Evolutionary conservation across 2,329 filamentous ascomycete genomes (phyloP).

Genomic region (Mariannaea sp.): DNA sequence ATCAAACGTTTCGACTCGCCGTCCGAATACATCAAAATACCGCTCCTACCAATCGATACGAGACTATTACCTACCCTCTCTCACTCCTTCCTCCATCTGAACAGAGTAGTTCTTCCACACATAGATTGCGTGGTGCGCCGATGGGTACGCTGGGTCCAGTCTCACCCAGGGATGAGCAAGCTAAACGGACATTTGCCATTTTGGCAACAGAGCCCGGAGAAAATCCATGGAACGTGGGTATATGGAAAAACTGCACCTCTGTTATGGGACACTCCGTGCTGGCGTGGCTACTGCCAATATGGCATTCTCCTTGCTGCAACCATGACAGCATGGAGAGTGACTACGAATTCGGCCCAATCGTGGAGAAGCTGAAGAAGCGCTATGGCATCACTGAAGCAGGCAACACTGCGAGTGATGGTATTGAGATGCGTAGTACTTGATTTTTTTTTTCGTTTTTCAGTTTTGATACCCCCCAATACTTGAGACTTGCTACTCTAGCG

Average conservation of each 20-base stretch:
- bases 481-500: not conserved
- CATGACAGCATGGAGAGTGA: conserved; percentile 70
- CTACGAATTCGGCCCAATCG: conserved; percentile 67
- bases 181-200: conserved; percentile 76
- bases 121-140: conserved; percentile 11
- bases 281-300: conserved; percentile 83
- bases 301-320: conserved; percentile 72
- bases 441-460: too few relatives aligned
- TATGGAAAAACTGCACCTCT: conserved; percentile 71
- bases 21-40: conserved; percentile 66
- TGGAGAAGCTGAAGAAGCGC: conserved; percentile 59
- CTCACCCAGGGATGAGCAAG: conserved; percentile 49
- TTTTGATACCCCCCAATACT: conserved; percentile 31
- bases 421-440: conserved; percentile 26
- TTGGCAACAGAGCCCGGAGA: conserved; percentile 73
- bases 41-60: conserved; percentile 49
- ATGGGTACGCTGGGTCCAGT: conserved; percentile 23
- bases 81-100: conserved; percentile 20
- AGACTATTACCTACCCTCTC: conserved; percentile 65
- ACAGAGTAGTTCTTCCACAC: conserved; percentile 11
- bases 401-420: conserved; percentile 19
- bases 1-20: conserved; percentile 72
- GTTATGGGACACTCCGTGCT: conserved; percentile 75
- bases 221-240: conserved; percentile 84
- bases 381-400: conserved; percentile 32